phyloP scores from a whole-genome alignment of 306 rosid genomes.

The Dalbergia cochinchinensis region DNA sequence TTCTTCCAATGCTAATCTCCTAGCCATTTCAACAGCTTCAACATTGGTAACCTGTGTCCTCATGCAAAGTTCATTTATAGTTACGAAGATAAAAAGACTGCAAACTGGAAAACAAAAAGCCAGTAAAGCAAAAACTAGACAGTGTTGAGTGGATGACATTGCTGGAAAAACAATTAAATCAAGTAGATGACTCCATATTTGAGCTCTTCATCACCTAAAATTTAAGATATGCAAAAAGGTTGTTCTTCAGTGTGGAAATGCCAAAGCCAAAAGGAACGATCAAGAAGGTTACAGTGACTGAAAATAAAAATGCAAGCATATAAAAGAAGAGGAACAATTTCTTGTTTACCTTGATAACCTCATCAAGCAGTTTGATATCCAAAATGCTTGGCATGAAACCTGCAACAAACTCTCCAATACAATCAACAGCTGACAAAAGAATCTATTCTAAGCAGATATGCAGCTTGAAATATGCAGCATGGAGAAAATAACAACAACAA shows the following conservation, averaged over 20 bases:
- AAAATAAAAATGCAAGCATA: constrained; percentile 11
- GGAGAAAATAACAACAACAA: not conserved
- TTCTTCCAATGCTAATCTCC: constrained; percentile 91
- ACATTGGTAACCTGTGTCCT: constrained; percentile 72
- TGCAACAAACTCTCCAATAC: constrained; percentile 51
- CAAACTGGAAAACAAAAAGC: constrained; percentile 9
- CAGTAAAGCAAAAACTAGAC: constrained; percentile 27
- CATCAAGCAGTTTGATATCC: constrained; percentile 89
- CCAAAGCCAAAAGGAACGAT: constrained; percentile 35
- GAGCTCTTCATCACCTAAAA: constrained; percentile 23
- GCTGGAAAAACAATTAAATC: constrained; percentile 22
- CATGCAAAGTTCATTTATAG: constrained; percentile 27
- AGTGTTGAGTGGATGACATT: constrained; percentile 8
- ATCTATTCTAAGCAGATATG: constrained; percentile 32
- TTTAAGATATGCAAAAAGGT: constrained; percentile 28
- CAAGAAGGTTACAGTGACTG: constrained; percentile 14
- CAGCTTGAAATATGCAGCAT: constrained; percentile 32
- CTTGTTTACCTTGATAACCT: constrained; percentile 84
- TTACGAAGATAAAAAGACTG: constrained; percentile 29
- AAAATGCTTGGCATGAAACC: constrained; percentile 87
- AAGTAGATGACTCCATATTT: constrained; percentile 34
- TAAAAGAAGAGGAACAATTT: constrained; percentile 32
- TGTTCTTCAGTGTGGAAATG: constrained; percentile 24
- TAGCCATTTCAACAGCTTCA: constrained; percentile 93
- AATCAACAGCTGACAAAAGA: constrained; percentile 36